phyloP scores from a whole-genome alignment of 768 basidiomycete species.

The Pleurotus ostreatus region DNA sequence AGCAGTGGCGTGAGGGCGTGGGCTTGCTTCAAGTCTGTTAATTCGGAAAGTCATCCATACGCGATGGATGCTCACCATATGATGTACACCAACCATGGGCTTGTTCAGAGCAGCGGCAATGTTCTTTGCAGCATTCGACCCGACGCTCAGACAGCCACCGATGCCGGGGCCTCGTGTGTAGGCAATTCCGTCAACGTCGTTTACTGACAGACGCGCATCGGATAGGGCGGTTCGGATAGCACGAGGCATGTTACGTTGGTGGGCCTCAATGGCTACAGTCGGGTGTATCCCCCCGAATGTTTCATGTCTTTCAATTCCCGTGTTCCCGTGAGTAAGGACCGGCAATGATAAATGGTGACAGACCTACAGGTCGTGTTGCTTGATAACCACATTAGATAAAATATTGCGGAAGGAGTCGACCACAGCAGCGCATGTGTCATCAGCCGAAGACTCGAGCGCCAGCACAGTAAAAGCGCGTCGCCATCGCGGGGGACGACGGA shows the following conservation, averaged over 20 bases:
- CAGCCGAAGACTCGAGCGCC: constrained; percentile 84
- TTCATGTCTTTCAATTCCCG: constrained; percentile 43
- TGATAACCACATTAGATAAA: constrained; percentile 82
- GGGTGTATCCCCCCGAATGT: constrained; percentile 74
- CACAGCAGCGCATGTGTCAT: constrained; percentile 91
- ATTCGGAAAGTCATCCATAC: background rate
- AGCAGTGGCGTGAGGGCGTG: constrained; percentile 83
- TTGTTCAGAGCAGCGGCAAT: constrained; percentile 75
- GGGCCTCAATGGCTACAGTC: constrained; percentile 68
- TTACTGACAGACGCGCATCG: constrained; percentile 55
- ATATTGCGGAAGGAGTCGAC: constrained; percentile 68
- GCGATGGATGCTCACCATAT: constrained; percentile 63
- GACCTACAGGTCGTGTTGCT: constrained; percentile 65
- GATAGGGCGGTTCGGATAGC: constrained; percentile 66
- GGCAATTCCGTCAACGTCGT: constrained; percentile 80
- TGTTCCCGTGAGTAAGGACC: background rate
- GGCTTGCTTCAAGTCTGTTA: constrained; percentile 63
- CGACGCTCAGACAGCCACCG: constrained; percentile 75
- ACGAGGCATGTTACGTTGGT: constrained; percentile 77
- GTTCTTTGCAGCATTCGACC: constrained; percentile 79
- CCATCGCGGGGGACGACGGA: background rate
- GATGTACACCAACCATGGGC: constrained; percentile 87
- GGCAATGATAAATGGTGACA: background rate
- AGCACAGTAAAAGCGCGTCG: constrained; percentile 53
- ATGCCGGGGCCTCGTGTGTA: constrained; percentile 86